A percentile compares a stretch with the other conserved stretches of the same genome.
Evolutionary conservation across 352 stramenopile species (phyloP).

Genomic region (Halophytophthora polymorphica): DNA sequence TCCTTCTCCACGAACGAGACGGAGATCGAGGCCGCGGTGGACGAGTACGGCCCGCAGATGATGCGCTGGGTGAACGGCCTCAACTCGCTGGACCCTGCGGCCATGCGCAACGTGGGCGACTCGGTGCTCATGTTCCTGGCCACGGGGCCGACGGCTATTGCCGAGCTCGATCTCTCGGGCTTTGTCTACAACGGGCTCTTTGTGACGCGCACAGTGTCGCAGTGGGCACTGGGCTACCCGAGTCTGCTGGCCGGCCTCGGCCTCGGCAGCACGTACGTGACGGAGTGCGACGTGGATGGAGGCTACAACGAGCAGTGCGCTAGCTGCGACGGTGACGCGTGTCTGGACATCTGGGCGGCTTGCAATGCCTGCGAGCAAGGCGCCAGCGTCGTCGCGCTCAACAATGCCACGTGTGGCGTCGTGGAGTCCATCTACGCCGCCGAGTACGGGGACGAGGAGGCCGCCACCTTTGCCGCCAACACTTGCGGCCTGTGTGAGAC

Average conservation of each 20-base stretch:
- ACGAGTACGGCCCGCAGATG: slow-evolving; percentile 46
- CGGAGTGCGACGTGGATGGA: slow-evolving; percentile 41
- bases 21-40: slow-evolving; percentile 18
- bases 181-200: slow-evolving; percentile 82
- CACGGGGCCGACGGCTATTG: slow-evolving; percentile 24
- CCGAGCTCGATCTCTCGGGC: slow-evolving; percentile 40
- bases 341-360: slow-evolving; percentile 24
- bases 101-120: slow-evolving; percentile 56
- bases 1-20: slow-evolving; percentile 37
- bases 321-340: slow-evolving; percentile 33
- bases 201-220: slow-evolving; percentile 42
- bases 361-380: slow-evolving; percentile 40
- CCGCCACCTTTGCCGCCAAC: slow-evolving; percentile 25
- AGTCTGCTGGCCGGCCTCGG: slow-evolving; percentile 61
- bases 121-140: slow-evolving; percentile 44
- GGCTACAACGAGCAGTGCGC: slow-evolving; percentile 43
- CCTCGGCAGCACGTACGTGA: slow-evolving; percentile 52
- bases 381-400: slow-evolving; percentile 36
- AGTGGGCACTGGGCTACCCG: slow-evolving; percentile 74
- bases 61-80: slow-evolving; percentile 76
- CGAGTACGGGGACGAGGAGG: slow-evolving; percentile 35
- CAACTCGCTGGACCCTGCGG: slow-evolving; percentile 67
- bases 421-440: slow-evolving; percentile 42
- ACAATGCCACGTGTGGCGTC: slow-evolving; percentile 37
- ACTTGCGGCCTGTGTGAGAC: slow-evolving; percentile 47